Evolutionary conservation across 441 rosid genomes (phyloP), one percentile per base, ranked within the genome.

Genomic region (Rhodomyrtus psidioides): DNA sequence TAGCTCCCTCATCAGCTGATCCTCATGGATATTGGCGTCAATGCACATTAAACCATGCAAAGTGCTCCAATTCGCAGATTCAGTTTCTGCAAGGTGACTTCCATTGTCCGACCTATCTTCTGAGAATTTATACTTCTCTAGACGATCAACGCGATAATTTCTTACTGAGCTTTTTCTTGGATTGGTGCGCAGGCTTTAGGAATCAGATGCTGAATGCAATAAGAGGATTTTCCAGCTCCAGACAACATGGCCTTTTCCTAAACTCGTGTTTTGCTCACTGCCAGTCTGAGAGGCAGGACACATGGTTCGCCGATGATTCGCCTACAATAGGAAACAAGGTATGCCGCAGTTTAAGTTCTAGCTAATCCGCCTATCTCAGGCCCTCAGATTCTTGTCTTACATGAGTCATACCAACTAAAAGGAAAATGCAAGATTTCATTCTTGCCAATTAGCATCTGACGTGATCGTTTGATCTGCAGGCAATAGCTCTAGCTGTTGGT

Each of bases 261-360:
- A 97, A 96, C 85, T 97, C 99, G 12, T 97, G 99, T 82, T 97
- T 97, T 56, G 96, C 99, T 89, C 99, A 97, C 85, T 97, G 98
- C 91, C 99, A 97, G 89, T 89, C 99, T 5, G 99, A 97, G 91
- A 95, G 98, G 86, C 99, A 95, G 88, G 99, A 97, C 84, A 95
- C 99, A 54, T 97, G 99, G 99, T 96, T 96, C 12, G 95, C 97
- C 0, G 95, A 94, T 87, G 87, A 94, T 93, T 95, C 99, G 90
- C 99, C 98, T 24, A 92, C 93, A 74, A 88, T 95, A 12, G 89
- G 91, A 39, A 93, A 93, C 87, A 97, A 94, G 98, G 99, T 97
- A 90, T 58, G 57, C 56, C 49, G 2, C 84, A 82, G 58, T 60
- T 42, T 28, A 27, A 30, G n/a, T 65, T 65, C 79, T 65, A 9